phyloP scores from a whole-genome alignment of 345 rosid species.

The Arabis alpina region DNA sequence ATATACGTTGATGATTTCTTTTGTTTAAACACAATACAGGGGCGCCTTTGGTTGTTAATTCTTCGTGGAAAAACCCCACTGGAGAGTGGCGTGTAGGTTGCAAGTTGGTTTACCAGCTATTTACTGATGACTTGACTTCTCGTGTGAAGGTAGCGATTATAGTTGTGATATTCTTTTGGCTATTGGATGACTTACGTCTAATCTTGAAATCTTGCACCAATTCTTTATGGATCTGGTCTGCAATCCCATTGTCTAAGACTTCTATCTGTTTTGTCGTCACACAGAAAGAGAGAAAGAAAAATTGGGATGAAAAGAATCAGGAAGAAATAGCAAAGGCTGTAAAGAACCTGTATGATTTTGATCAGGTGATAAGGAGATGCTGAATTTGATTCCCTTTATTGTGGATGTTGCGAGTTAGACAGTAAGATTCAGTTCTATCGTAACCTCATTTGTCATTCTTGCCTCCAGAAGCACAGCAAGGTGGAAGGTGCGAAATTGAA shows the following conservation, averaged over 20 bases:
- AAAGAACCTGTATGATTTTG: conserved; percentile 70
- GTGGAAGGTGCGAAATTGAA: conserved; percentile 74
- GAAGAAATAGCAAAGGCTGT: conserved; percentile 86
- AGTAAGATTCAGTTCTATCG: conserved; percentile 11
- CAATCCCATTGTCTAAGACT: conserved; percentile 4
- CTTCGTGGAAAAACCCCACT: conserved; percentile 91
- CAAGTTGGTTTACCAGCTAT: conserved; percentile 82
- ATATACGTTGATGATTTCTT: neutral
- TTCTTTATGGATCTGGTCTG: neutral
- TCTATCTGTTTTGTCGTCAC: conserved; percentile 7
- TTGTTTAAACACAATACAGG: conserved; percentile 50
- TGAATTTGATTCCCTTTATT: conserved; percentile 20
- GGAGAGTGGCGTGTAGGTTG: conserved; percentile 95
- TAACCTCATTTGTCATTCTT: conserved; percentile 38
- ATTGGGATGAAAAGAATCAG: conserved; percentile 87
- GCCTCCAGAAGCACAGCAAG: conserved; percentile 70
- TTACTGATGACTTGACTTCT: conserved; percentile 67
- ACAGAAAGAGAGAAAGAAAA: conserved; percentile 84
- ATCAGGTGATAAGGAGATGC: conserved; percentile 62
- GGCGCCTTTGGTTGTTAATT: conserved; percentile 66
- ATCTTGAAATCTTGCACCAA: neutral
- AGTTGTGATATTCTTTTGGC: conserved; percentile 14
- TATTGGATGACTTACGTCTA: conserved; percentile 11
- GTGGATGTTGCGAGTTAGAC: conserved; percentile 19
- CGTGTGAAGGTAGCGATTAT: conserved; percentile 68